Evolutionary conservation across 805 yeast genomes (phyloP), one percentile per base, ranked within the genome.

Genomic region (Teunomyces gatunensis): DNA sequence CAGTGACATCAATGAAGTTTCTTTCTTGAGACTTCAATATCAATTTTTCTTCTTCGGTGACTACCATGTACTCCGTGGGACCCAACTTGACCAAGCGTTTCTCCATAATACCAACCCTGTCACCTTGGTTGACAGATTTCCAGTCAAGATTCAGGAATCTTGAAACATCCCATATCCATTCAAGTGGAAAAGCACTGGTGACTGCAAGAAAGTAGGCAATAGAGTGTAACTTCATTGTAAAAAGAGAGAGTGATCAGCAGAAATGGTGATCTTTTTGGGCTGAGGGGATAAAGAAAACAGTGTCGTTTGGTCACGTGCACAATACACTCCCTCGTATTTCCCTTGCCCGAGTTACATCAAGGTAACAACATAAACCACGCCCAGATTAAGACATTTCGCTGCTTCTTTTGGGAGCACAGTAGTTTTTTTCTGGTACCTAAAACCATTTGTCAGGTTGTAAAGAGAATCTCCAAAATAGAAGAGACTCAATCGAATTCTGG

Each of bases 1-100:
- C 71, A 7, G 92, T 84, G 28, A 85, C 74, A 65, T 86, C 92
- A 53, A 87, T 79, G 60, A 84, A 86, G 21, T 70, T 75, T 29
- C 73, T 63, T 44, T 84, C 83, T 33, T 69, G 61, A 44, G 79
- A 62, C 47, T 55, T 63, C 47, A 69, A 59, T 4, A 52, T 45
- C 47, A 67, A 54, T 51, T 74, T 75, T 9, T 65, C 69, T 6
- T 51, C 48, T 50, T 75, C 80, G 10, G 67, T 53, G n/a, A 68
- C 68, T 2, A 69, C 39, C 43, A 55, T 54, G 49, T 52, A 71
- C 4, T 61, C 54, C 20, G 55, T 51, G 6, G 74, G 72, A 1
- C 73, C 70, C 15, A 64, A 48, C 54, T 73, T 73, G 54, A 73
- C 61, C 17, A 73, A 20, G 28, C 72, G 54, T 12, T 51, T 37